A percentile compares a stretch with the other conserved stretches of the same genome.
Conservation (phyloP, 768 basidiomycete species). For the Gautieria morchelliformis region DNA sequence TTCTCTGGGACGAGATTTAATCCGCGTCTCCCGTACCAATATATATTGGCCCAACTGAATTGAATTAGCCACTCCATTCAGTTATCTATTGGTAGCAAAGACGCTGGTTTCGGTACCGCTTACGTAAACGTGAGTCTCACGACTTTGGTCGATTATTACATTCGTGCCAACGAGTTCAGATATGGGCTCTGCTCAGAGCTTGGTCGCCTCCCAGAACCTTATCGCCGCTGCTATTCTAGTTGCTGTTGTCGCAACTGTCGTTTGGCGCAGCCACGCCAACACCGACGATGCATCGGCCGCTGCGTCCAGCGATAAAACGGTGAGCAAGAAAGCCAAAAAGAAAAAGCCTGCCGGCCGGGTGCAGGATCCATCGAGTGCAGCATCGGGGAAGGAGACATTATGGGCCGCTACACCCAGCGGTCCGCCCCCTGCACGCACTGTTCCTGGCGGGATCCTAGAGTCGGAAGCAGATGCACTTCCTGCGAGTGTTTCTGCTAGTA, state of each 20-base stretch:
- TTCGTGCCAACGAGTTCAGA: neutral
- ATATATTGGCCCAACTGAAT: too few relatives aligned
- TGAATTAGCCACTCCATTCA: too few relatives aligned
- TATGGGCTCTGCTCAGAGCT: conserved; percentile 42
- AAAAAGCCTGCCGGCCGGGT: neutral
- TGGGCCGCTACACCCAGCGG: neutral
- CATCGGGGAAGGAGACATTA: neutral
- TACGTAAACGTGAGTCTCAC: too few relatives aligned
- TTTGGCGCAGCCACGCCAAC: conserved; percentile 22
- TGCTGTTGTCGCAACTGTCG: conserved; percentile 29
- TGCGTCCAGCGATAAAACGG: conserved; percentile 21
- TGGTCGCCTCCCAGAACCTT: conserved; percentile 29
- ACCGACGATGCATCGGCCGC: conserved; percentile 3
- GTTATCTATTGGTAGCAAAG: too few relatives aligned
- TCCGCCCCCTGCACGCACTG: conserved; percentile 5
- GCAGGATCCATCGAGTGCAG: neutral
- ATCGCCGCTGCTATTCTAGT: conserved; percentile 30
- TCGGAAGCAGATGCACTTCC: conserved; percentile 17
- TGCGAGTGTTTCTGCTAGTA: conserved; percentile 8
- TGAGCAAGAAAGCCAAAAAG: conserved; percentile 15
- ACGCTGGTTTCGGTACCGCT: too few relatives aligned
- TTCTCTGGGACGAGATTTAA: too few relatives aligned
- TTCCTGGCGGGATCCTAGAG: conserved; percentile 12
- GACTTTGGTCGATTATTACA: too few relatives aligned
- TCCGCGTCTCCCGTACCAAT: too few relatives aligned